Percentiles rank a stretch among this genome's conserved stretches.
Conservation (phyloP, 768 basidiomycete species). For the Amanita fuliginea region DNA sequence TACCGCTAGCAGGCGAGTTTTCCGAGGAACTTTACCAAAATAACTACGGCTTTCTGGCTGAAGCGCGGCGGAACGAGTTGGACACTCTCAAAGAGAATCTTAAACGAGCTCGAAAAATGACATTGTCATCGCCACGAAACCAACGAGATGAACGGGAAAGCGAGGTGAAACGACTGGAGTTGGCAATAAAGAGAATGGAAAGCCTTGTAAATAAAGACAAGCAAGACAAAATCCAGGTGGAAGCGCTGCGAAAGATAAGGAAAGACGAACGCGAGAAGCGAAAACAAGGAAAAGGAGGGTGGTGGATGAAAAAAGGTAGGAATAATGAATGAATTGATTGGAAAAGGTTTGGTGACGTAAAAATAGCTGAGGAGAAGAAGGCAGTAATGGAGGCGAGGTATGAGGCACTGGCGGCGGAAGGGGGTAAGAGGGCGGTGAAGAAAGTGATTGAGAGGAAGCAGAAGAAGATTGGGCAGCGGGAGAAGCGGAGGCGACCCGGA, state of each 20-base stretch:
- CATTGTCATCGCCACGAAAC: constrained; percentile 50
- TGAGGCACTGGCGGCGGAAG: constrained; percentile 64
- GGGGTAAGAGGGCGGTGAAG: constrained; percentile 74
- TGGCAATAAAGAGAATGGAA: constrained; percentile 65
- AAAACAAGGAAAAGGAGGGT: constrained; percentile 66
- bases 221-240: constrained; percentile 57
- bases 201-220: constrained; percentile 67
- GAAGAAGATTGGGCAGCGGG: constrained; percentile 78
- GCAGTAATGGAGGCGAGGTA: constrained; percentile 65
- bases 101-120: constrained; percentile 54
- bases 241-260: constrained; percentile 45
- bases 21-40: constrained; percentile 51
- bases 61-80: constrained; percentile 56
- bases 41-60: constrained; percentile 67
- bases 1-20: constrained; percentile 59
- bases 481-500: constrained; percentile 71
- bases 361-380: constrained; percentile 67
- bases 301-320: constrained; percentile 80
- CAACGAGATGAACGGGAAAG: constrained; percentile 47
- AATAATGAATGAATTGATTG: constrained; percentile 2
- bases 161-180: constrained; percentile 63
- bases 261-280: constrained; percentile 58
- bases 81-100: constrained; percentile 51
- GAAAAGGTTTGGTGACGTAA: constrained; percentile 4
- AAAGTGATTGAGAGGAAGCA: constrained; percentile 85